Base-by-base conservation (phyloP, 169 alveolate species). In the Haemoproteus tartakovskyi region DNA sequence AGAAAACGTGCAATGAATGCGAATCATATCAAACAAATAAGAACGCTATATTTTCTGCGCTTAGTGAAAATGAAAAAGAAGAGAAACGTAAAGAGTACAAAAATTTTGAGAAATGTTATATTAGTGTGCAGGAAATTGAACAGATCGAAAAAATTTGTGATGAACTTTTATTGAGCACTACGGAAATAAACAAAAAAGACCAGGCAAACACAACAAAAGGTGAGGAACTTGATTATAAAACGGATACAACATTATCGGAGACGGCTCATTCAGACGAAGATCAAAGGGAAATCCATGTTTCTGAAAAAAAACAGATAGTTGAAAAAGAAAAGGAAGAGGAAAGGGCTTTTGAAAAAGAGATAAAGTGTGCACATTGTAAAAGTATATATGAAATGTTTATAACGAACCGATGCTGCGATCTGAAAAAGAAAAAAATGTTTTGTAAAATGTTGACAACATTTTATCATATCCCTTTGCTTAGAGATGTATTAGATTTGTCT, bases 391-490 rank as follows among this genome's bases (percentile, higher is more conserved):
- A 27, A 16, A 6, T 26, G 2, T 54, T 54, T 41, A 22, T 67
- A 19, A 52, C 19, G 21, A 40, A 52, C 18, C 51, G 30, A 40
- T 22, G 51, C 9, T 67, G 41, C 16, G 40, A 52, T 16, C 27
- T 67, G 16, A 52, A 27, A 29, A 51, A 26, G 56, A 67, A 67
- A 67, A 54, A 38, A 40, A 16, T 52, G 4, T 12, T 67, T 2
- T 51, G 40, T 36, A 51, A 27, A 52, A 54, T 67, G 38, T 16
- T 67, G 0, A 54, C 74, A 0, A 67, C 14, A 24, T 67, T 67
- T 36, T 67, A 52, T 16, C 70, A 67, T 22, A 60, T 56, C n/a
- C 82, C 82, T 1, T 45, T 67, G 21, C 24, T 67, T 26, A 43
- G 16, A 26, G 70, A 67, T 67, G 1, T 67, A 14, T 14, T 67